These are phyloP conservation scores for Phytophthora aleatoria DNA, from an alignment of 352 stramenopile genomes.

Conservation along the genomic window DNA sequence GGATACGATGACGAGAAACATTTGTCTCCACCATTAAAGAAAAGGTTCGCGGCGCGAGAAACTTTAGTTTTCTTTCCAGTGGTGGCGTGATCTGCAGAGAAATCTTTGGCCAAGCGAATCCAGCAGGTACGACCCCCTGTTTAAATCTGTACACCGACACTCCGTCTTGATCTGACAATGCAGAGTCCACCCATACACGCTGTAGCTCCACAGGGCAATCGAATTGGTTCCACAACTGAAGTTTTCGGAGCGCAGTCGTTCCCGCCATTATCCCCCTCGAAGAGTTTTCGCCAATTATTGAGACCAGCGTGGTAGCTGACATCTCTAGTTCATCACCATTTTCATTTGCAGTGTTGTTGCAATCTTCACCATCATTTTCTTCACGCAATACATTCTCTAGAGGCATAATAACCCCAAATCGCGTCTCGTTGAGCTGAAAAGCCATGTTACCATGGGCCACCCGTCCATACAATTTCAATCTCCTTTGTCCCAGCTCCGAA, in stretches of 20 bases:
- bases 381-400: slow-evolving; percentile 26
- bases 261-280: slow-evolving; percentile 26
- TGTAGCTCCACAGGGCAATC: slow-evolving; percentile 49
- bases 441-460: slow-evolving; percentile 32
- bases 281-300: slow-evolving; percentile 13
- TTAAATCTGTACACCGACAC: slow-evolving; percentile 43
- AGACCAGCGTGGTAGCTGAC: slow-evolving; percentile 19
- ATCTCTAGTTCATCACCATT: slow-evolving; percentile 4
- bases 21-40: slow-evolving; percentile 50
- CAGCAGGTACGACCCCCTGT: slow-evolving; percentile 17
- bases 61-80: slow-evolving; percentile 1
- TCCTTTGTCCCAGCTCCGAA: slow-evolving; percentile 25
- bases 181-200: slow-evolving; percentile 40
- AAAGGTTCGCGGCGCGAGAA: slow-evolving; percentile 23
- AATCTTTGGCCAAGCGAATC: slow-evolving; percentile 38
- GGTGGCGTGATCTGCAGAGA: slow-evolving; percentile 33
- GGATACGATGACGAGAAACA: slow-evolving; percentile 38
- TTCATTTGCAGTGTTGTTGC: slow-evolving; percentile 2
- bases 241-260: slow-evolving; percentile 20
- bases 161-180: slow-evolving; percentile 14
- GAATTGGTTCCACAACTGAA: slow-evolving; percentile 49
- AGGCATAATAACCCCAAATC: slow-evolving; percentile 34
- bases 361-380: slow-evolving; percentile 3
- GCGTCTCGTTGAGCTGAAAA: slow-evolving; percentile 42
- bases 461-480: slow-evolving; percentile 34